A percentile compares a stretch with the other conserved stretches of the same genome.
phyloP scores from a whole-genome alignment of 352 stramenopile species.

The Pythium aquatile region DNA sequence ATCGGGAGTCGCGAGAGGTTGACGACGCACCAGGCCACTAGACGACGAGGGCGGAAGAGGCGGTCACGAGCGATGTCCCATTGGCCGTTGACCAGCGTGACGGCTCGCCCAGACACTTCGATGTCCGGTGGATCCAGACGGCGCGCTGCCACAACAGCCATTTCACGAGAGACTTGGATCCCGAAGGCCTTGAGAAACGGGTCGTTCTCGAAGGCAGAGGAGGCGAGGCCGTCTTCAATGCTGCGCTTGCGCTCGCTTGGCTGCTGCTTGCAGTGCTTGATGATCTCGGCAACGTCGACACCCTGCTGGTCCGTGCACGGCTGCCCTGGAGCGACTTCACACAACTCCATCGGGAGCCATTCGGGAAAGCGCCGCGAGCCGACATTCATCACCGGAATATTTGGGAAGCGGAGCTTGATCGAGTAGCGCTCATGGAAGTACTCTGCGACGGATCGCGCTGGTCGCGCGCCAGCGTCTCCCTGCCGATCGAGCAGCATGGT shows the following conservation, averaged over 20 bases:
- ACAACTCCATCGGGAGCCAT: conserved; percentile 24
- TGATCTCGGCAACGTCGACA: conserved; percentile 9
- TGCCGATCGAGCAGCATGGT: conserved; percentile 5
- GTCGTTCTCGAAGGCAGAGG: conserved; percentile 18
- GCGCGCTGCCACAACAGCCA: conserved; percentile 9
- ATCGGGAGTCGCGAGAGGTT: not conserved
- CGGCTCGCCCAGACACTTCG: not conserved
- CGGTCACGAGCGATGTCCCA: conserved; percentile 9
- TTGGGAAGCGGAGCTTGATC: conserved; percentile 8
- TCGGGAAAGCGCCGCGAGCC: conserved; percentile 3
- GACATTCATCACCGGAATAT: conserved; percentile 18
- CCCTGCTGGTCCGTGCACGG: not conserved
- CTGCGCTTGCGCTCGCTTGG: conserved; percentile 2
- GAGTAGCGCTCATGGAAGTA: conserved; percentile 15
- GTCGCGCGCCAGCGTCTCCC: no score
- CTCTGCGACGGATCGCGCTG: not conserved
- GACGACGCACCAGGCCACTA: conserved; percentile 16
- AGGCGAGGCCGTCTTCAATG: conserved; percentile 3
- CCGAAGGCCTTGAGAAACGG: conserved; percentile 15
- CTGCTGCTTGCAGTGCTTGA: conserved; percentile 6
- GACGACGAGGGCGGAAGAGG: conserved; percentile 5
- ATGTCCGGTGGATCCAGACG: conserved; percentile 13
- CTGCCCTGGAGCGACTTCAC: conserved; percentile 15
- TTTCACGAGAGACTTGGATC: not conserved
- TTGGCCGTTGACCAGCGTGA: not conserved